Base-by-base conservation (phyloP, 2,329 filamentous ascomycete species). In the Calonectria hongkongensis region DNA sequence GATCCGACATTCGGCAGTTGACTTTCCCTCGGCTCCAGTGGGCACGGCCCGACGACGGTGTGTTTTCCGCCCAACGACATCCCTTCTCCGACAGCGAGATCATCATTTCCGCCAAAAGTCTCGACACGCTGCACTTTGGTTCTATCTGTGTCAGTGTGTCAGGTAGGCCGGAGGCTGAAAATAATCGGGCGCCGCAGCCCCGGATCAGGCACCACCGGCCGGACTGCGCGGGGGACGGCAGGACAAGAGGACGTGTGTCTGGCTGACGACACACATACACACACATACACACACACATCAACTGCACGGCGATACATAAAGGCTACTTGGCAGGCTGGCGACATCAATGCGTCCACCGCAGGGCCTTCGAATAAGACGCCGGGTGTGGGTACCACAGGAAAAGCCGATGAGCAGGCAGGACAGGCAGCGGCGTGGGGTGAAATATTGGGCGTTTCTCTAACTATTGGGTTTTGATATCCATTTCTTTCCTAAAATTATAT, bases 181-280 rank as follows among this genome's bases (percentile, higher is more conserved):
- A 27, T 30, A 13, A 7, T 47, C 54, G 15, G 30, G 28, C 36
- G 71, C 65, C 67, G 58, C 68, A 51, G 66, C 72, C 73, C 68
- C 62, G 65, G 67, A 66, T 41, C 54, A 75, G 74, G 65, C 64
- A 73, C 74, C 48, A 50, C 62, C 50, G 28, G 68, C 66, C 66
- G 69, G 65, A 30, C 43, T 41, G 58, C 62, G 43, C 33, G 58
- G 21, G 62, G 43, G 30, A 58, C 43, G 47, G 64, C 43, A 54
- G 47, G 27, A 60, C 30, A 43, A 12, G 45, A 66, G 16, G 51
- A 51, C 58, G 62, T 66, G 64, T 43, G 41, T 66, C 21, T 47
- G 21, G 33, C 54, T 58, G 41, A 39, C 39, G 45, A 27, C 51
- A 47, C 28, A 21, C 21, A 21, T 21, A 21, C 21, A 27, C 51